Conservation (phyloP, 139 green algal genomes). For the Tetraselmis chui region DNA sequence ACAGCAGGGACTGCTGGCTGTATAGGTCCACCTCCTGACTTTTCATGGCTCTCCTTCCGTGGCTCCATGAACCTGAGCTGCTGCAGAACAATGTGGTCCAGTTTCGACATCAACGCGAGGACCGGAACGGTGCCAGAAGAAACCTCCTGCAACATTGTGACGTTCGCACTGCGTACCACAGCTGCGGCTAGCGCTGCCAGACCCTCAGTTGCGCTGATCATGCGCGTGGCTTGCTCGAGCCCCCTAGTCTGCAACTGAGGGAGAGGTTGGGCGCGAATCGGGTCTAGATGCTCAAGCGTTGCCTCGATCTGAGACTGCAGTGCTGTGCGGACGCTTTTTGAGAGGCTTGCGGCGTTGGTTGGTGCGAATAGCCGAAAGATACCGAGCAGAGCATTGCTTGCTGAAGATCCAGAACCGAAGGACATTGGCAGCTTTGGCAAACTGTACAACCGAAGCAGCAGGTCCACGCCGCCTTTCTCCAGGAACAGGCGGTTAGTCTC, state of each 20-base stretch:
- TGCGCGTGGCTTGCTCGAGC: slow-evolving; percentile 39
- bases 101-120: slow-evolving; percentile 47
- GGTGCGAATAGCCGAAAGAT: slow-evolving; percentile 61
- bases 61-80: slow-evolving; percentile 31
- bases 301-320: slow-evolving; percentile 6
- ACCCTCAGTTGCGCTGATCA: slow-evolving; percentile 41
- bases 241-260: slow-evolving; percentile 10
- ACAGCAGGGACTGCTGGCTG: too few relatives aligned
- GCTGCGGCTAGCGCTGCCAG: slow-evolving; percentile 51
- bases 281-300: background rate
- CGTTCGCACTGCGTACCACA: slow-evolving; percentile 46
- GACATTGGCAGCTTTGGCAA: slow-evolving; percentile 41
- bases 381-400: slow-evolving; percentile 67
- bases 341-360: slow-evolving; percentile 25
- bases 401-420: slow-evolving; percentile 61
- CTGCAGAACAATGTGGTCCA: slow-evolving; percentile 57
- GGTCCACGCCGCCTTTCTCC: slow-evolving; percentile 61
- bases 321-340: slow-evolving; percentile 1
- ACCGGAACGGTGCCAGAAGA: slow-evolving; percentile 33
- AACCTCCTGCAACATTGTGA: slow-evolving; percentile 42
- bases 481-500: slow-evolving; percentile 60
- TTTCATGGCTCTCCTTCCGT: too few relatives aligned
- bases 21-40: too few relatives aligned
- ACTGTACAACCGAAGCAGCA: slow-evolving; percentile 32
- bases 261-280: slow-evolving; percentile 9